Evolutionary conservation across 2,329 filamentous ascomycete genomes (phyloP), one percentile per base, ranked within the genome.

Genomic region (Pseudocercospora eumusae): DNA sequence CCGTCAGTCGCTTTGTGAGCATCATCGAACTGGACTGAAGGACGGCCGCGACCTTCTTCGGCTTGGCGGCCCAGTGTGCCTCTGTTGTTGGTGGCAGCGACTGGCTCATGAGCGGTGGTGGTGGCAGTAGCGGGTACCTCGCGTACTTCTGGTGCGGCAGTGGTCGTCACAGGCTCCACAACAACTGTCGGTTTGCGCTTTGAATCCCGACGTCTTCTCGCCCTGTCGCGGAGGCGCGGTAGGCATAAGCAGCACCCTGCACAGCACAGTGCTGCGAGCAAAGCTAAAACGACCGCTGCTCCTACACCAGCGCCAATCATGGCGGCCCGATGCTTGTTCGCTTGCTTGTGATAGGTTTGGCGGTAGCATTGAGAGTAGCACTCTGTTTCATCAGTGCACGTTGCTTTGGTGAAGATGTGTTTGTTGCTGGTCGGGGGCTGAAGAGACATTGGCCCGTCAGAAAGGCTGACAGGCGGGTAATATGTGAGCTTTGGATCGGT

Each of bases 1-100:
- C 27, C 47, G 6, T 28, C 47, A 27, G 23, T 9, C 21, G 21
- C 44, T 25, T 52, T 52, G 11, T 10, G 47, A 25, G 21, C 47
- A 23, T 49, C 20, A 8, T 55, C 63, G 53, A 61, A 55, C 52
- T 64, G 62, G 55, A 70, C 69, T 28, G 60, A 54, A 31, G 69
- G 64, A 23, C 61, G 66, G 25, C 66, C 64, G 47, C 69, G 69
- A 54, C 69, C 69, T 57, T 71, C 69, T 59, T 71, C 69, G 10
- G 68, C 69, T 53, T 66, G 66, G 33, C 69, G 67, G 25, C 61
- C 61, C 27, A 67, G 52, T 42, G 69, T 72, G 33, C 69, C 61
- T 23, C 60, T 64, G 65, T 36, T 44, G 21, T 50, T 25, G 53
- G 50, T 52, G 57, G 49, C 15, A 40, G n/a, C 5, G 36, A 9